phyloP scores from a whole-genome alignment of 1,139 yeast species.

The Yamadazyma sp. region DNA sequence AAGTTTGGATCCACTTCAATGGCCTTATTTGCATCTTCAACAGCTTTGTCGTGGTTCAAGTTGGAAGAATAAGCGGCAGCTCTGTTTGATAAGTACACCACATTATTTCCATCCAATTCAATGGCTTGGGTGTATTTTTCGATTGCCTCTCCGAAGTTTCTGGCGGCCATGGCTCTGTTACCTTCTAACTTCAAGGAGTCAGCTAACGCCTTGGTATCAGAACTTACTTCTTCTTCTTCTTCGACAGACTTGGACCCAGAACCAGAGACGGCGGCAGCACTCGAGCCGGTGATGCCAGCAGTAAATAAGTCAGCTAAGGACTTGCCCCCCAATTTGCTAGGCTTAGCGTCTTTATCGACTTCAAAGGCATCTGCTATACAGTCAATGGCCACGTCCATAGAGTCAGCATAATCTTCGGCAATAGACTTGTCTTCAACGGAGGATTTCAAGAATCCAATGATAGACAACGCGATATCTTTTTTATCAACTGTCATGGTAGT shows the following conservation, averaged over 20 bases:
- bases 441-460: slow-evolving; percentile 67
- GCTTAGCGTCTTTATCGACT: slow-evolving; percentile 52
- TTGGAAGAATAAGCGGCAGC: slow-evolving; percentile 94
- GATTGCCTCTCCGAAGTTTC: slow-evolving; percentile 69
- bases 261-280: slow-evolving; percentile 17
- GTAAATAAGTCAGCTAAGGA: slow-evolving; percentile 46
- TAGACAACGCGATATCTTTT: slow-evolving; percentile 72
- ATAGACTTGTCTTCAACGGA: slow-evolving; percentile 65
- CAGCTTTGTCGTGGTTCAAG: slow-evolving; percentile 73
- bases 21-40: slow-evolving; percentile 80
- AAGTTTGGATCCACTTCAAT: slow-evolving; percentile 74
- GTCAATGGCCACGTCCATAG: slow-evolving; percentile 93
- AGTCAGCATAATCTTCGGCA: slow-evolving; percentile 78
- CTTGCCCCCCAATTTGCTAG: slow-evolving; percentile 49
- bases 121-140: slow-evolving; percentile 83
- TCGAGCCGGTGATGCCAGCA: slow-evolving; percentile 16
- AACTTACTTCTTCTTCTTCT: too few relatives aligned
- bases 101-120: slow-evolving; percentile 65
- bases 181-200: slow-evolving; percentile 87
- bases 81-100: slow-evolving; percentile 86
- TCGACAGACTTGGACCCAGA: slow-evolving; percentile 1
- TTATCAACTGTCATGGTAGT: slow-evolving; percentile 32
- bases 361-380: slow-evolving; percentile 88
- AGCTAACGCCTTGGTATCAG: slow-evolving; percentile 54
- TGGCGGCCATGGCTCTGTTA: slow-evolving; percentile 85